These are phyloP conservation scores for Yamadazyma endophytica DNA, from an alignment of 805 yeast species.

Conservation along the genomic window DNA sequence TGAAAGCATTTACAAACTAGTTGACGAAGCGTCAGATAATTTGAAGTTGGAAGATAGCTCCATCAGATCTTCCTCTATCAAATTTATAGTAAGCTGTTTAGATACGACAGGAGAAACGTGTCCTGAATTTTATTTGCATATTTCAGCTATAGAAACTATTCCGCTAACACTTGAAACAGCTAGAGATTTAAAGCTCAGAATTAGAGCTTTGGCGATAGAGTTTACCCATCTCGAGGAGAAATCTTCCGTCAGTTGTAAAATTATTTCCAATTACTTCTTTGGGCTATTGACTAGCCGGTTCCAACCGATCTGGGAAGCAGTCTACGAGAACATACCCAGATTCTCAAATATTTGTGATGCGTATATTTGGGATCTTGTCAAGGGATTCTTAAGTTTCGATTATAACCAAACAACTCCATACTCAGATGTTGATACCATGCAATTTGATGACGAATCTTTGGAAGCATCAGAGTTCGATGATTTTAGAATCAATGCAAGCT, in stretches of 20 bases:
- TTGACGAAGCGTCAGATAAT: constrained; percentile 6
- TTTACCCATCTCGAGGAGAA: constrained; percentile 21
- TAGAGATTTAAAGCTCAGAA: constrained; percentile 69
- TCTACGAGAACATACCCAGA: constrained; percentile 53
- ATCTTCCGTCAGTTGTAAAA: constrained; percentile 12
- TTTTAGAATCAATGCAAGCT: constrained; percentile 39
- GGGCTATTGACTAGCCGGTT: constrained; percentile 75
- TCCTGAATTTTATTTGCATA: constrained; percentile 44
- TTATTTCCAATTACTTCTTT: constrained; percentile 33
- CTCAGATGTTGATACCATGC: constrained; percentile 1
- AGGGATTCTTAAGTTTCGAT: constrained; percentile 25
- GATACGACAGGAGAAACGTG: constrained; percentile 18
- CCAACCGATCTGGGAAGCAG: constrained; percentile 83
- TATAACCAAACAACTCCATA: constrained; percentile 10
- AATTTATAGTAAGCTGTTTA: constrained; percentile 35
- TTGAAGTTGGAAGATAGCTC: constrained; percentile 9
- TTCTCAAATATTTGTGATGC: constrained; percentile 29
- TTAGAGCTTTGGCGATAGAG: constrained; percentile 52
- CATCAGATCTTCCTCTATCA: constrained; percentile 48
- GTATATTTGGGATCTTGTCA: constrained; percentile 54
- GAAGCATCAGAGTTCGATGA: constrained; percentile 36
- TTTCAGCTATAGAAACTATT: constrained; percentile 61
- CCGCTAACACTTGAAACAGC: constrained; percentile 68
- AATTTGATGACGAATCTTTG: neutral
- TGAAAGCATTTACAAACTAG: neutral